Percentiles rank a stretch among this genome's conserved stretches.
Evolutionary conservation across 1,284 basidiomycete species (phyloP).

Genomic region (Coniferiporia weirii): DNA sequence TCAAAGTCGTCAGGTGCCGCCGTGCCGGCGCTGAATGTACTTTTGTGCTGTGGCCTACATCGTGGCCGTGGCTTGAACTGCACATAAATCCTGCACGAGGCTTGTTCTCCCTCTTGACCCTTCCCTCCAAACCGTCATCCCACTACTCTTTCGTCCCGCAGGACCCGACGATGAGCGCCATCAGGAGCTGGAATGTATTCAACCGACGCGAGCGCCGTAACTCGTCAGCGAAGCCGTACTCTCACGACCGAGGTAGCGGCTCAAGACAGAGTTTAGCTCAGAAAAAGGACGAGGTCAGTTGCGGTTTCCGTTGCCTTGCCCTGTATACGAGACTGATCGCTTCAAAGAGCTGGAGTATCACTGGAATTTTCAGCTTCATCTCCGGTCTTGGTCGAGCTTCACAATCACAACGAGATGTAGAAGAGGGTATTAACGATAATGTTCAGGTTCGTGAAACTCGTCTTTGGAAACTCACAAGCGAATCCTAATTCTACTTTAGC

Average conservation of each 20-base stretch:
- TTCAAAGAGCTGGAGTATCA: conserved; percentile 47
- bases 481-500: background rate
- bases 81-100: background rate
- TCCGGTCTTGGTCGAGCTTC: background rate
- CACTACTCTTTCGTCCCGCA: background rate
- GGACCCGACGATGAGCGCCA: conserved; percentile 40
- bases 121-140: conserved; percentile 19
- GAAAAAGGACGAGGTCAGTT: background rate
- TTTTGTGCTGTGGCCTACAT: conserved; percentile 2
- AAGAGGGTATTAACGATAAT: background rate
- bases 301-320: background rate
- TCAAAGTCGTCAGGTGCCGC: background rate
- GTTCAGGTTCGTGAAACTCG: conserved; percentile 20
- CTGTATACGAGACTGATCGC: conserved; percentile 12
- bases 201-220: conserved; percentile 33
- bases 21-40: background rate
- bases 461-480: background rate
- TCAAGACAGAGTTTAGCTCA: background rate
- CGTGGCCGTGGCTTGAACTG: conserved; percentile 7
- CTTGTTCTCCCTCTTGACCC: background rate
- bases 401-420: background rate
- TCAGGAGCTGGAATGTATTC: conserved; percentile 41
- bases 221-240: conserved; percentile 30
- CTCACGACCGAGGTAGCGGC: background rate
- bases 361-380: conserved; percentile 37